Conservation (phyloP, 2,329 filamentous ascomycete species). For the Metarhizium rileyi region DNA sequence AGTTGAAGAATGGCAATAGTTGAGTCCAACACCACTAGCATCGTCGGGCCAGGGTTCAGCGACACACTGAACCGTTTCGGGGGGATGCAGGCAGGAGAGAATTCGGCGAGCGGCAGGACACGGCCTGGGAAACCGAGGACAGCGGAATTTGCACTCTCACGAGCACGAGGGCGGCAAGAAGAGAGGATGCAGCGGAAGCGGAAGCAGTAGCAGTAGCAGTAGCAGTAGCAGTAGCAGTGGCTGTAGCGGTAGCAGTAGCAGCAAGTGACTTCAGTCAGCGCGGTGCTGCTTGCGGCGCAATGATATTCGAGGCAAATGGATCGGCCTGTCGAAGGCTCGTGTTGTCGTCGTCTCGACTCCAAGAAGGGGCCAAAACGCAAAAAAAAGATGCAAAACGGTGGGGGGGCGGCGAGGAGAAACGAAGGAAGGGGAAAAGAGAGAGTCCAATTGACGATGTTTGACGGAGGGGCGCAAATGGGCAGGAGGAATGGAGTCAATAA, state of each 20-base stretch:
- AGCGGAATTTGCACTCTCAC: neutral
- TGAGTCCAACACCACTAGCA: slow-evolving; percentile 8
- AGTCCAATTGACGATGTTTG: neutral
- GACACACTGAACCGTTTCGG: neutral
- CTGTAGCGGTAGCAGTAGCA: neutral
- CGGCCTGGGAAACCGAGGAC: slow-evolving; percentile 1
- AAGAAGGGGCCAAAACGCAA: too few relatives aligned
- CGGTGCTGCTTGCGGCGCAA: too few relatives aligned
- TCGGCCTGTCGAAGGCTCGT: slow-evolving; percentile 2
- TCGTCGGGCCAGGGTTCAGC: slow-evolving; percentile 6
- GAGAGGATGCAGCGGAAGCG: too few relatives aligned
- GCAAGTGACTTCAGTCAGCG: too few relatives aligned
- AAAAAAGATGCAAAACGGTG: neutral
- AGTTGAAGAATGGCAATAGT: slow-evolving; percentile 9
- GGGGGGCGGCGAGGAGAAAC: neutral
- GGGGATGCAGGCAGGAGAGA: neutral
- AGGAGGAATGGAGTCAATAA: neutral
- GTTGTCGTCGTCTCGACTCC: neutral
- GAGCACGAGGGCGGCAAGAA: neutral
- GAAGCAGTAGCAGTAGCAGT: neutral
- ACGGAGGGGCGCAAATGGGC: neutral
- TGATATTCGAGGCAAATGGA: neutral
- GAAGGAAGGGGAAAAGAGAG: slow-evolving; percentile 4
- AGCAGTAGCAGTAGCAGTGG: neutral
- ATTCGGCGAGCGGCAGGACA: neutral